Evolutionary conservation across 2,329 filamentous ascomycete species (phyloP).

Genomic region (Apiospora marii): DNA sequence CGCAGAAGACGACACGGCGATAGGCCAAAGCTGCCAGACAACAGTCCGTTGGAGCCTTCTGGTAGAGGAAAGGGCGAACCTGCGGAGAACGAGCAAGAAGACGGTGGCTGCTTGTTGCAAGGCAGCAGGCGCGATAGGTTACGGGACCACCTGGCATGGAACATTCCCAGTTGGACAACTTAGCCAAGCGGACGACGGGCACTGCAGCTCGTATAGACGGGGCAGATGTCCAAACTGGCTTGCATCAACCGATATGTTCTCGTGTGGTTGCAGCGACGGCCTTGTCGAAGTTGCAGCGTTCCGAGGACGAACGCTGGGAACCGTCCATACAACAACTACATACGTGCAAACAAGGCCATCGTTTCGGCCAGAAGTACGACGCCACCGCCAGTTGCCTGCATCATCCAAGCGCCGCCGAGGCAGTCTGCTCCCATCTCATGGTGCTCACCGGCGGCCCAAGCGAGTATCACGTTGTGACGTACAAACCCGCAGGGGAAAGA

Average conservation of each 20-base stretch:
- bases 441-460: background rate
- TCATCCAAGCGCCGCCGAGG: background rate
- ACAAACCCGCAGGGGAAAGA: background rate
- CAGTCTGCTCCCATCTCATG: background rate
- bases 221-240: background rate
- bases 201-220: background rate
- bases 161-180: background rate
- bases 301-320: background rate
- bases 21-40: background rate
- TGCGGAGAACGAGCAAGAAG: background rate
- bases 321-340: background rate
- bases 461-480: background rate
- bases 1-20: background rate
- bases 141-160: background rate
- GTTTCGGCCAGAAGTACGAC: background rate
- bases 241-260: background rate
- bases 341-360: background rate
- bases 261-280: background rate
- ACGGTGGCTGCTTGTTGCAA: background rate
- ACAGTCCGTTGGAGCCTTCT: background rate
- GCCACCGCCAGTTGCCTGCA: background rate
- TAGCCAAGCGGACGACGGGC: background rate
- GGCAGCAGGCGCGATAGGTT: background rate
- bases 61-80: background rate
- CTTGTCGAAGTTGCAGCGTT: background rate